Percentiles rank a stretch among this genome's conserved stretches.
phyloP scores from a whole-genome alignment of 2,329 filamentous ascomycete genomes.

The Cladophialophora psammophila region DNA sequence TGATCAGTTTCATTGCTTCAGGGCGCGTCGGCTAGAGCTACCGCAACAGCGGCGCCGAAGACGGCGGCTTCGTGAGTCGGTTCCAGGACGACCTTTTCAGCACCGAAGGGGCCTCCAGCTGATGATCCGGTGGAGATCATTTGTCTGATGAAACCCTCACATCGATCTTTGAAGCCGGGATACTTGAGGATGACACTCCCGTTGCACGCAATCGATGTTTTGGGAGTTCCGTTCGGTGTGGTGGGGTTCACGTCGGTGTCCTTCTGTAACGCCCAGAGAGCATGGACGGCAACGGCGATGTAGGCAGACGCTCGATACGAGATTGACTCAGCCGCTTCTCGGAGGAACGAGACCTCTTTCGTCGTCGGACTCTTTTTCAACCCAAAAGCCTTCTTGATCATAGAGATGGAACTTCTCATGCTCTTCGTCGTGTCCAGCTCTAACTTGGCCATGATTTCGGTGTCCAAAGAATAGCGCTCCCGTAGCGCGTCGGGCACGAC shows the following conservation, averaged over 20 bases:
- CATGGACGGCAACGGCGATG: constrained; percentile 69
- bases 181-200: constrained; percentile 62
- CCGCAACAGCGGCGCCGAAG: constrained; percentile 56
- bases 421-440: constrained; percentile 56
- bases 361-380: constrained; percentile 55
- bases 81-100: constrained; percentile 48
- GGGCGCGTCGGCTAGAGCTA: constrained; percentile 49
- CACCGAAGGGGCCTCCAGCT: constrained; percentile 35
- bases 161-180: constrained; percentile 55
- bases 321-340: constrained; percentile 60
- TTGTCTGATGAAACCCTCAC: constrained; percentile 53
- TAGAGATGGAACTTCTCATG: constrained; percentile 49
- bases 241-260: constrained; percentile 53
- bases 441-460: constrained; percentile 64
- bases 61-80: constrained; percentile 54
- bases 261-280: constrained; percentile 65
- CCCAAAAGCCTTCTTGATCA: constrained; percentile 61
- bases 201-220: constrained; percentile 58
- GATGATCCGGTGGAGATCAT: constrained; percentile 45
- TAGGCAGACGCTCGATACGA: constrained; percentile 67
- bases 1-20: constrained; percentile 19
- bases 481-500: constrained; percentile 62
- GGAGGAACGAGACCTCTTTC: constrained; percentile 63
- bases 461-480: constrained; percentile 67
- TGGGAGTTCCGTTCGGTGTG: constrained; percentile 33